These are phyloP conservation scores for Backusella morwellensis DNA, from an alignment of 192 early-diverging fungal genomes.

Conservation along the genomic window DNA sequence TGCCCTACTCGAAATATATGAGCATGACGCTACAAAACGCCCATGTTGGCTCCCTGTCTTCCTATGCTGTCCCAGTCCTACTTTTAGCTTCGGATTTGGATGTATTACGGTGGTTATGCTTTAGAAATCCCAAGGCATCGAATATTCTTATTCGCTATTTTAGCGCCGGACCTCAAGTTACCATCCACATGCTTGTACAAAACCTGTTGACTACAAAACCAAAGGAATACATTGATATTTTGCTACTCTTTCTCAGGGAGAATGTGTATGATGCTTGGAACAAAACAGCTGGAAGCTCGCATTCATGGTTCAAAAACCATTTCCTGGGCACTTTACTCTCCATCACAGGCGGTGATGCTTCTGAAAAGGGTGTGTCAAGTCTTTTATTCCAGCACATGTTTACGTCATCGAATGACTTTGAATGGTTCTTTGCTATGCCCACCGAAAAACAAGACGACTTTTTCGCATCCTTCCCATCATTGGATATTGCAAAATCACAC, in stretches of 20 bases:
- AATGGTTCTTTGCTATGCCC: slow-evolving; percentile 15
- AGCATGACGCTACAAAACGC: not conserved
- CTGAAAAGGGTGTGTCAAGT: not conserved
- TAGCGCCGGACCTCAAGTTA: slow-evolving; percentile 15
- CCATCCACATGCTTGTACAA: not conserved
- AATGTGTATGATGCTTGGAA: not conserved
- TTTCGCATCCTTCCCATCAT: not conserved
- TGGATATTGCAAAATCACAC: not conserved
- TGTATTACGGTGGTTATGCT: not conserved
- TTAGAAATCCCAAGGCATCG: not conserved
- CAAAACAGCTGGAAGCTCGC: not conserved
- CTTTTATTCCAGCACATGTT: slow-evolving; percentile 1
- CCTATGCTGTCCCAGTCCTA: slow-evolving; percentile 14
- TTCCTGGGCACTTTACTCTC: slow-evolving; percentile 16
- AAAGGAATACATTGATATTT: slow-evolving; percentile 13
- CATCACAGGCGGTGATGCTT: not conserved
- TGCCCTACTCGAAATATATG: not conserved
- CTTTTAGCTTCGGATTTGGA: not conserved
- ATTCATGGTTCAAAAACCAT: slow-evolving; percentile 24
- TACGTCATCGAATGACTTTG: not conserved
- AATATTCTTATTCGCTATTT: slow-evolving; percentile 23
- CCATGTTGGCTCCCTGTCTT: not conserved
- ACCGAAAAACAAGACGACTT: not conserved
- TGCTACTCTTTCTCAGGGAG: slow-evolving; percentile 4
- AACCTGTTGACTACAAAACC: slow-evolving; percentile 7